Percentiles rank a stretch among this genome's conserved stretches.
These are phyloP conservation scores for Ceratocystis alfenasii DNA, from an alignment of 2,329 filamentous ascomycete genomes.

Conservation along the genomic window DNA sequence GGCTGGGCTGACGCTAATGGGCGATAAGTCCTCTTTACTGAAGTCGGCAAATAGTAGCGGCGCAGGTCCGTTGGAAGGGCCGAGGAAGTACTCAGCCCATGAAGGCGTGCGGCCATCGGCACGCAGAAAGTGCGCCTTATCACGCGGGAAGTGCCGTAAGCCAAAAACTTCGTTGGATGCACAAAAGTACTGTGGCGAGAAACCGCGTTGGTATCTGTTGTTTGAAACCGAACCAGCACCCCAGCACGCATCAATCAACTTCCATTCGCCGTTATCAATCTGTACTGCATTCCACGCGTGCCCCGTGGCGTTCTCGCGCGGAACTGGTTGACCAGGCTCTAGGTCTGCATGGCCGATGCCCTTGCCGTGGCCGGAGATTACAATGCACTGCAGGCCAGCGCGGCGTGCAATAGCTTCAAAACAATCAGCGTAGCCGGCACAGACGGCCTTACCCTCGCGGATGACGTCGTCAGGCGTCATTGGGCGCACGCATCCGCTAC, in stretches of 20 bases:
- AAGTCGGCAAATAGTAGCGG: slow-evolving; percentile 37
- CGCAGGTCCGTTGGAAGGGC: slow-evolving; percentile 41
- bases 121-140: slow-evolving; percentile 60
- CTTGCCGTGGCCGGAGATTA: slow-evolving; percentile 72
- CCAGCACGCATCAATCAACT: slow-evolving; percentile 86
- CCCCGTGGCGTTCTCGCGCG: slow-evolving; percentile 47
- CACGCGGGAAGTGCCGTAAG: slow-evolving; percentile 61
- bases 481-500: slow-evolving; percentile 53
- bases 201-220: slow-evolving; percentile 51
- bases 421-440: slow-evolving; percentile 77
- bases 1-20: slow-evolving; percentile 47
- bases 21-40: slow-evolving; percentile 40
- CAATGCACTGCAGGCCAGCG: slow-evolving; percentile 65
- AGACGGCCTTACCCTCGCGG: slow-evolving; percentile 69
- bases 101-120: slow-evolving; percentile 53
- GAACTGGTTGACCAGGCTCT: slow-evolving; percentile 51
- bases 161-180: slow-evolving; percentile 69
- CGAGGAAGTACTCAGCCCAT: slow-evolving; percentile 75
- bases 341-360: slow-evolving; percentile 61
- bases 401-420: slow-evolving; percentile 67
- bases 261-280: slow-evolving; percentile 81
- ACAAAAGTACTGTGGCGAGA: slow-evolving; percentile 52
- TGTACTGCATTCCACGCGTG: slow-evolving; percentile 92
- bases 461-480: slow-evolving; percentile 63
- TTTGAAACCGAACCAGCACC: slow-evolving; percentile 61